A percentile compares a stretch with the other conserved stretches of the same genome.
phyloP scores from a whole-genome alignment of 2,329 filamentous ascomycete genomes.

The Lecanicillium sp. region DNA sequence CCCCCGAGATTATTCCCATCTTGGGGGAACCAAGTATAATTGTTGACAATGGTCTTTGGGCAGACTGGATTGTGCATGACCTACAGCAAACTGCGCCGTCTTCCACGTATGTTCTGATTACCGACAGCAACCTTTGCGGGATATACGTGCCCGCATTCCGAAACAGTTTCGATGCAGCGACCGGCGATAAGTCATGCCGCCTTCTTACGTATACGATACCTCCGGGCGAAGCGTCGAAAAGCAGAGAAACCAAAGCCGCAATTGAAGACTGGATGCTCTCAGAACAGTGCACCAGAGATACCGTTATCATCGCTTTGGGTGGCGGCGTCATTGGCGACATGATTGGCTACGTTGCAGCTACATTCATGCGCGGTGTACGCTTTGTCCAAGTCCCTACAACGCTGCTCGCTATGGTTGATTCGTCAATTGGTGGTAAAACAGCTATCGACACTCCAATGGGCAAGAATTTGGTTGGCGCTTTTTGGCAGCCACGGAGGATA shows the following conservation, averaged over 20 bases:
- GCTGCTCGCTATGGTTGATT: slow-evolving; percentile 94
- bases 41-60: slow-evolving; percentile 87
- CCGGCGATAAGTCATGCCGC: slow-evolving; percentile 38
- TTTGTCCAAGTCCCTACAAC: slow-evolving; percentile 97
- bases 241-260: slow-evolving; percentile 84
- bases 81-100: slow-evolving; percentile 69
- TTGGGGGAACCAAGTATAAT: slow-evolving; percentile 86
- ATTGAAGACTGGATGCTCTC: slow-evolving; percentile 97
- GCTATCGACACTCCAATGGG: slow-evolving; percentile 94
- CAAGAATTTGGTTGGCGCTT: slow-evolving; percentile 92
- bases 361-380: slow-evolving; percentile 95
- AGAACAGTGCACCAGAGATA: slow-evolving; percentile 89
- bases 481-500: slow-evolving; percentile 91
- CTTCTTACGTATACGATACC: slow-evolving; percentile 81
- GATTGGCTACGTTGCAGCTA: slow-evolving; percentile 94
- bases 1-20: slow-evolving; percentile 63
- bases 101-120: slow-evolving; percentile 92
- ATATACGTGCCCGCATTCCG: slow-evolving; percentile 76
- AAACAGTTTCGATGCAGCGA: slow-evolving; percentile 23
- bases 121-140: slow-evolving; percentile 82
- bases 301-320: slow-evolving; percentile 87
- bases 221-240: slow-evolving; percentile 90
- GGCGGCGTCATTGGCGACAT: slow-evolving; percentile 97
- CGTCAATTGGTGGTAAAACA: slow-evolving; percentile 95
- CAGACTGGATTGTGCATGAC: slow-evolving; percentile 71